Evolutionary conservation across 768 basidiomycete species (phyloP).

Genomic region (Podaxis mareebaensis): DNA sequence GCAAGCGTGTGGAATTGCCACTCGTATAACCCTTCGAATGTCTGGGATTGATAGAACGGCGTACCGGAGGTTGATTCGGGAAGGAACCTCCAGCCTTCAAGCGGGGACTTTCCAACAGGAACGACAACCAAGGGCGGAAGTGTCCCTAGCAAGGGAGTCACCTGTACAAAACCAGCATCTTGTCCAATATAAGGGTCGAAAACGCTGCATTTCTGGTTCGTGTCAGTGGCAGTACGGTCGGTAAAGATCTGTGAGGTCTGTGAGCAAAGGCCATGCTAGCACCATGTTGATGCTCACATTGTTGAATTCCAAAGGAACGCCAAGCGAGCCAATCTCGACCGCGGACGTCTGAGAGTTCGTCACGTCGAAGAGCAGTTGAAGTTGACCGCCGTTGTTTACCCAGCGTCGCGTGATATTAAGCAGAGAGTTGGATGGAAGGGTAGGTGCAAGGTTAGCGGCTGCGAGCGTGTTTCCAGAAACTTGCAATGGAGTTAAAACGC

Average conservation of each 20-base stretch:
- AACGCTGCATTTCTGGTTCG: slow-evolving; percentile 52
- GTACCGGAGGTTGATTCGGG: slow-evolving; percentile 45
- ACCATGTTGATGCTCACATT: slow-evolving; percentile 36
- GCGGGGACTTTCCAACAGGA: slow-evolving; percentile 46
- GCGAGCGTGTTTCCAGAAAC: slow-evolving; percentile 47
- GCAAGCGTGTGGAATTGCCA: slow-evolving; percentile 62
- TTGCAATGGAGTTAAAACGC: slow-evolving; percentile 36
- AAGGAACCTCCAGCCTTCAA: slow-evolving; percentile 62
- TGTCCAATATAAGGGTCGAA: slow-evolving; percentile 61
- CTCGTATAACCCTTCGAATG: slow-evolving; percentile 59
- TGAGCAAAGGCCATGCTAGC: background rate
- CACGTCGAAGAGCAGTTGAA: slow-evolving; percentile 53
- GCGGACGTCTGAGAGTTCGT: slow-evolving; percentile 45
- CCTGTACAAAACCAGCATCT: slow-evolving; percentile 55
- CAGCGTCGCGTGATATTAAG: slow-evolving; percentile 54
- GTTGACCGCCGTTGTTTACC: slow-evolving; percentile 39
- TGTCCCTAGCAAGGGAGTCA: slow-evolving; percentile 54
- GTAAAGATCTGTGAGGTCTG: slow-evolving; percentile 49
- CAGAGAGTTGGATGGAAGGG: slow-evolving; percentile 43
- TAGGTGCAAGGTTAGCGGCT: slow-evolving; percentile 48
- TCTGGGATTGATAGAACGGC: slow-evolving; percentile 58
- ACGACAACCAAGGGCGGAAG: slow-evolving; percentile 51
- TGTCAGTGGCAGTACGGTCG: slow-evolving; percentile 48
- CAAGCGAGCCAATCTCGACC: slow-evolving; percentile 56
- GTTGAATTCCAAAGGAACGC: slow-evolving; percentile 56